These are phyloP conservation scores for Sclerotinia sclerotiorum DNA, from an alignment of 2,329 filamentous ascomycete species.

Conservation along the genomic window DNA sequence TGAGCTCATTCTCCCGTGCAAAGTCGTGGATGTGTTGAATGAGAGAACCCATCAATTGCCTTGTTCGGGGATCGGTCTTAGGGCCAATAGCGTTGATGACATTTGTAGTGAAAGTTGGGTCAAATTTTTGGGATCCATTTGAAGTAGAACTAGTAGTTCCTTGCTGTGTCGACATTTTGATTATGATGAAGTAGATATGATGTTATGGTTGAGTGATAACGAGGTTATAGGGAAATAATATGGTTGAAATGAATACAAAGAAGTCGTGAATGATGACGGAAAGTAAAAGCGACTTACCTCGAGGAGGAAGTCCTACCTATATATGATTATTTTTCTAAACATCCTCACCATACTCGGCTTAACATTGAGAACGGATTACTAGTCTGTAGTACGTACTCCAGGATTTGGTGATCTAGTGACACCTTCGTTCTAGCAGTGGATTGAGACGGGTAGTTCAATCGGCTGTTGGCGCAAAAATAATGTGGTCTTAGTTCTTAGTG, in stretches of 20 bases:
- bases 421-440: neutral
- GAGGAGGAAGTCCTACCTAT: slow-evolving; percentile 15
- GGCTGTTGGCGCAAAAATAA: slow-evolving; percentile 16
- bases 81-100: slow-evolving; percentile 74
- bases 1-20: slow-evolving; percentile 73
- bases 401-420: slow-evolving; percentile 5
- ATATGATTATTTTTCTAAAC: slow-evolving; percentile 4
- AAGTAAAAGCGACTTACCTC: neutral
- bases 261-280: neutral
- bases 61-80: slow-evolving; percentile 63
- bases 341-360: neutral
- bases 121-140: slow-evolving; percentile 49
- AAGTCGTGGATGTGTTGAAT: slow-evolving; percentile 78
- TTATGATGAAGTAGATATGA: neutral
- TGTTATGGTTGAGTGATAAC: neutral
- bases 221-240: neutral
- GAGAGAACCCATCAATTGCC: slow-evolving; percentile 61
- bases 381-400: neutral
- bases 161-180: slow-evolving; percentile 20
- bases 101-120: slow-evolving; percentile 73
- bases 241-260: neutral
- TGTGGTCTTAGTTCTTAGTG: neutral
- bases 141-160: slow-evolving; percentile 5
- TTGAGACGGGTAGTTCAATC: slow-evolving; percentile 22
- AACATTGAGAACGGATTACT: neutral